Evolutionary conservation across 768 basidiomycete species (phyloP), one percentile per base, ranked within the genome.

Genomic region (Leccinum rimulosum): DNA sequence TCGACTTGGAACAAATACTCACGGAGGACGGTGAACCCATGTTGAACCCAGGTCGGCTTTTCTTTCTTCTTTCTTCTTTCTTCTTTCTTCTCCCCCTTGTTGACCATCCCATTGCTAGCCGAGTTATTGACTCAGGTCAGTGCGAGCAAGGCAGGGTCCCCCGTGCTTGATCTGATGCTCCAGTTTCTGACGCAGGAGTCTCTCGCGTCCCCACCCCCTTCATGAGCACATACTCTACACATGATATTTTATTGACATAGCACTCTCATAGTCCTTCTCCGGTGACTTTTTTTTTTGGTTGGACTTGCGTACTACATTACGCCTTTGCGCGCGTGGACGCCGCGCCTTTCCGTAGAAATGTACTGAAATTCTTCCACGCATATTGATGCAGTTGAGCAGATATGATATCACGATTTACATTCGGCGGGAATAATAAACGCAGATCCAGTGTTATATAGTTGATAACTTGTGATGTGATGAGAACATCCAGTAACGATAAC

Each of bases 171-270:
- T 68, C 73, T 74, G 62, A 73, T 72, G 68, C 51, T 65, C 53
- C 66, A 59, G 27, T 55, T 57, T 61, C 54, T 65, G 58, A 56
- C 53, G 51, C 68, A 85, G 84, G 84, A 86, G 73, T 85, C 84
- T n/a, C 76, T 86, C 36, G 84, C 84, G 55, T 85, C 84, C n/a
- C 84, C 85, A n/a, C 82, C 84, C n/a, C 82, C 84, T 28, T 79
- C 77, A 68, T 80, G 70, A 80, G 30, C 52, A 19, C 66, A 61
- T 72, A 72, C 53, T 64, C 59, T 73, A 73, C 47, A 36, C 61
- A 43, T 47, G 55, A 49, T 63, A 61, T 61, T 60, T 63, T 71
- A 66, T 62, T 58, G 50, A 52, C 61, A 40, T 63, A 69, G 33
- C 57, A 56, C 54, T 22, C 33, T 59, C 58, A 54, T 68, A 66